phyloP scores from a whole-genome alignment of 192 early-diverging fungal genomes.

The Rhizophagus clarus region DNA sequence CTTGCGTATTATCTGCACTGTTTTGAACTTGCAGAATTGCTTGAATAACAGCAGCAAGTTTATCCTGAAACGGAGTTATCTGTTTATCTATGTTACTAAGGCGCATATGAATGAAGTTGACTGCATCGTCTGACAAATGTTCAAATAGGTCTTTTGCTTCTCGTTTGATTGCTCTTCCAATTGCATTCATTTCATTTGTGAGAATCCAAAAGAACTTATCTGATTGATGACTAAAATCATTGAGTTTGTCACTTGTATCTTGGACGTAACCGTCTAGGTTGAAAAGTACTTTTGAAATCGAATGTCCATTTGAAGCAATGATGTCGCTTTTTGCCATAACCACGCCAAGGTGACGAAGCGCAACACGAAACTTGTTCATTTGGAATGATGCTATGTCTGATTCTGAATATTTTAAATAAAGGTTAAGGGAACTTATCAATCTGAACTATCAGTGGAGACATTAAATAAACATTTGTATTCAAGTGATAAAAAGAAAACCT shows the following conservation, averaged over 20 bases:
- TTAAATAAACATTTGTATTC: background rate
- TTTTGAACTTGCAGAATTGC: conserved; percentile 4
- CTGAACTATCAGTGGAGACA: background rate
- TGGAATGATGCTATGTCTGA: background rate
- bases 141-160: background rate
- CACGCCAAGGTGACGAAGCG: background rate
- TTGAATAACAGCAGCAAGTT: background rate
- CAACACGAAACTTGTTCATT: background rate
- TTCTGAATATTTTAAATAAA: conserved; percentile 7
- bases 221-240: conserved; percentile 9
- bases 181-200: background rate
- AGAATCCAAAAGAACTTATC: background rate
- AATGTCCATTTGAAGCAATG: background rate
- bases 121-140: background rate
- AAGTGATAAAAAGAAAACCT: background rate
- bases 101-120: background rate
- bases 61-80: background rate
- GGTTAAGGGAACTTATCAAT: background rate
- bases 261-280: background rate
- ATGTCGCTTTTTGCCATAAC: conserved; percentile 16
- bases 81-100: background rate
- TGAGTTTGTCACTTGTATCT: background rate
- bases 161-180: background rate
- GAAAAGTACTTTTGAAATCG: conserved; percentile 10
- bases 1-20: background rate